Conservation (phyloP, 495 filamentous ascomycete genomes). For the Penicillium coffeae region DNA sequence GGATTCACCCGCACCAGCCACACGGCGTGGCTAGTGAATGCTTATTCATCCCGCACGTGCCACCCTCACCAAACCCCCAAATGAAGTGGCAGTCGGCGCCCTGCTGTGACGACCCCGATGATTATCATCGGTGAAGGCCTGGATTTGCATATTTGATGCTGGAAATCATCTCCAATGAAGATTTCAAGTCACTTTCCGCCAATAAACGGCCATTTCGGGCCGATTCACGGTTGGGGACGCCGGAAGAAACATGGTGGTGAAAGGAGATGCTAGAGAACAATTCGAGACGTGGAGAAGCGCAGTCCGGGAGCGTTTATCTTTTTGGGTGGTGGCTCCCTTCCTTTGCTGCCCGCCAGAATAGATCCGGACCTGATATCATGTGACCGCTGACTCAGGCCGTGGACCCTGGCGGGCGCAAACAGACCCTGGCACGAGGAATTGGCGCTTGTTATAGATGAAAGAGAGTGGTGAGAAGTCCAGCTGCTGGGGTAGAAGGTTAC, state of each 20-base stretch:
- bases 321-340: slow-evolving; percentile 35
- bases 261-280: slow-evolving; percentile 28
- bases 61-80: slow-evolving; percentile 8
- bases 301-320: slow-evolving; percentile 20
- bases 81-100: background rate
- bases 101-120: background rate
- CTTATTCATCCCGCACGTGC: slow-evolving; percentile 24
- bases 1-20: slow-evolving; percentile 15
- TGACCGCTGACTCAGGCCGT: slow-evolving; percentile 33
- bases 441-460: no score
- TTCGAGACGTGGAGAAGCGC: slow-evolving; percentile 18
- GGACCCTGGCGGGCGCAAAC: background rate
- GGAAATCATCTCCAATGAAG: slow-evolving; percentile 3
- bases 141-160: background rate
- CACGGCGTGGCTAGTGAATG: slow-evolving; percentile 12
- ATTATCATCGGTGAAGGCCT: slow-evolving; percentile 1
- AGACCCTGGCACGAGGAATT: no score
- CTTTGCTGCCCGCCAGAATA: slow-evolving; percentile 29
- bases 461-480: no score
- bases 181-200: background rate
- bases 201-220: background rate
- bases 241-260: slow-evolving; percentile 10
- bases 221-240: background rate
- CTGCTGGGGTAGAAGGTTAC: no score
- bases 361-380: slow-evolving; percentile 35